These are phyloP conservation scores for Populus pruinosa DNA, from an alignment of 345 rosid genomes.

Conservation along the genomic window DNA sequence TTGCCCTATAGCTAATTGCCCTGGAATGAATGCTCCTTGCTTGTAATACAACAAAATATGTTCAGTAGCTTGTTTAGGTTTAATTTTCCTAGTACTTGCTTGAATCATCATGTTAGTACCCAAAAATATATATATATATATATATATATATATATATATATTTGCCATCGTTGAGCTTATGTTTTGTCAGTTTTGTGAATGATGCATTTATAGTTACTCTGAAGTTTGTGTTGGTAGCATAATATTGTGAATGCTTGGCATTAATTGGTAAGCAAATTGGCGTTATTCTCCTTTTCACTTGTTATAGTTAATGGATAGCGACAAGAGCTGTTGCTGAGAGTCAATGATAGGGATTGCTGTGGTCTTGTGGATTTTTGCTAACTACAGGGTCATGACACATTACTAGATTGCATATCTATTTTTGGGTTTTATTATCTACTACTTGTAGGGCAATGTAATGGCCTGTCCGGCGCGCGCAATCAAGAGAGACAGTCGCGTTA, in stretches of 20 bases:
- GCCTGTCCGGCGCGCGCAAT: not conserved
- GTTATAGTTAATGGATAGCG: not conserved
- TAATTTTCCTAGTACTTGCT: conserved; percentile 2
- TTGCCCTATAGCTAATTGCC: conserved; percentile 8
- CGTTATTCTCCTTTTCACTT: not conserved
- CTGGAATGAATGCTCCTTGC: not conserved
- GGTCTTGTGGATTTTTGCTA: not conserved
- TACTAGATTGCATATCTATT: not conserved
- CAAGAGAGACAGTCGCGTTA: not conserved
- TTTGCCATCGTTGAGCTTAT: not conserved
- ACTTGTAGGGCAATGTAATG: not conserved
- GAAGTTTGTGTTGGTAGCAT: not conserved
- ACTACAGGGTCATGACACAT: not conserved
- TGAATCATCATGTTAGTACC: conserved; percentile 9
- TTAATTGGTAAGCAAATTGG: not conserved
- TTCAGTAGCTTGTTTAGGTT: conserved; percentile 20
- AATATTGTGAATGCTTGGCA: not conserved
- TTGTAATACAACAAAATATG: conserved; percentile 21
- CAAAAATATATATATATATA: too few relatives aligned
- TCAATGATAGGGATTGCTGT: not conserved
- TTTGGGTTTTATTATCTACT: too few relatives aligned
- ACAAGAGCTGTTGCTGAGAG: not conserved
- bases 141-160: too few relatives aligned
- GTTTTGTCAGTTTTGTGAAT: conserved; percentile 5
- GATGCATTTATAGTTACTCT: not conserved